Evolutionary conservation across 805 yeast genomes (phyloP).

Genomic region (Ogataea glucozyma): DNA sequence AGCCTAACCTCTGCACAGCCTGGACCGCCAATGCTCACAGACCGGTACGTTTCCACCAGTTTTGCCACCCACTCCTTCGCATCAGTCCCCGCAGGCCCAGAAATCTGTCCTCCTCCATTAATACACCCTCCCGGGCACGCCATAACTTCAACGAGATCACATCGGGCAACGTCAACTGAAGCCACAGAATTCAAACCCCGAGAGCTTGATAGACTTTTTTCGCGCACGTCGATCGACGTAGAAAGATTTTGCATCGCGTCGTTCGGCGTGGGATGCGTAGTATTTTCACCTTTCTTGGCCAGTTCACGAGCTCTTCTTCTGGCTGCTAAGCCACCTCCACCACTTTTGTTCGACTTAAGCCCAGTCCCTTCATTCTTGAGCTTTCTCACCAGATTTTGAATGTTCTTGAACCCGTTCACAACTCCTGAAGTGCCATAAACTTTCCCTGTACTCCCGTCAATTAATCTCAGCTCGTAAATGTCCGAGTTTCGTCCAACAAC

Average conservation of each 20-base stretch:
- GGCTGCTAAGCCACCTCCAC: conserved; percentile 39
- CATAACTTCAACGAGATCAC: conserved; percentile 91
- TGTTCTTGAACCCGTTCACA: conserved; percentile 90
- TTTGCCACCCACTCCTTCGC: conserved; percentile 46
- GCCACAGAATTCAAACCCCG: conserved; percentile 32
- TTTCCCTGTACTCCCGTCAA: conserved; percentile 41
- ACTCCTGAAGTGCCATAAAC: conserved; percentile 60
- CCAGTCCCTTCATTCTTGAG: conserved; percentile 48
- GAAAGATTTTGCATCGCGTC: background rate
- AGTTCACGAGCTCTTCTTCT: conserved; percentile 44
- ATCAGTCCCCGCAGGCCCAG: conserved; percentile 41
- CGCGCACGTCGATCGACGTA: conserved; percentile 8
- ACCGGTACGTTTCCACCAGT: conserved; percentile 38
- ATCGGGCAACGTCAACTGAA: conserved; percentile 67
- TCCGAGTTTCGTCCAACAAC: conserved; percentile 76
- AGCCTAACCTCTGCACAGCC: conserved; percentile 9
- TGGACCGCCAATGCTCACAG: conserved; percentile 29
- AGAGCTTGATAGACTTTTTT: conserved; percentile 17
- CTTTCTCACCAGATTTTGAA: conserved; percentile 88
- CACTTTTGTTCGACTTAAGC: background rate
- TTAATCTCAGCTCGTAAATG: conserved; percentile 67
- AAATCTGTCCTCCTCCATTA: conserved; percentile 93
- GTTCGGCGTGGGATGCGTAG: too few relatives aligned
- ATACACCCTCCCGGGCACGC: conserved; percentile 98
- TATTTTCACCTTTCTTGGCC: conserved; percentile 20